phyloP scores from a whole-genome alignment of 2,329 filamentous ascomycete genomes.

The Beauveria pseudobassiana region DNA sequence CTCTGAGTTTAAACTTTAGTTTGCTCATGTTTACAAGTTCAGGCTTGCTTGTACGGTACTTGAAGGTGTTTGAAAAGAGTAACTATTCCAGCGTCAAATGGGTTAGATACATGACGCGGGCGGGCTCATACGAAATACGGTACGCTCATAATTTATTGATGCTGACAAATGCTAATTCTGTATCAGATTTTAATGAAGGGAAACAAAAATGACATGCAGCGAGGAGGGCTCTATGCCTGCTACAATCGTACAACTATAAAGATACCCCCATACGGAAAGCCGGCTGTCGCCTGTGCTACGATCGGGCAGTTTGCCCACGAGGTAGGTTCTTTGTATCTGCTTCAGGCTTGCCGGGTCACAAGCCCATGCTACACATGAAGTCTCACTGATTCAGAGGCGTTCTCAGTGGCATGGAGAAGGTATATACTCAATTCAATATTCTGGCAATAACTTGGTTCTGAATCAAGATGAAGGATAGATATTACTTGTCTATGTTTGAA shows the following conservation, averaged over 20 bases:
- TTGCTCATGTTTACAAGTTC: conserved; percentile 98
- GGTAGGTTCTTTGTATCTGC: too few species aligned
- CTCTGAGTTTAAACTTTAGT: conserved; percentile 84
- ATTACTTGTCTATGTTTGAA: conserved; percentile 10
- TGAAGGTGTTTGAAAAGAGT: conserved; percentile 99
- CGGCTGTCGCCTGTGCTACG: too few species aligned
- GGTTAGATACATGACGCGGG: conserved; percentile 98
- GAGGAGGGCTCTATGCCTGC: too few species aligned
- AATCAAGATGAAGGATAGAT: too few species aligned
- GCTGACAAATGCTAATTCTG: conserved; percentile 6
- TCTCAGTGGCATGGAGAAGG: not conserved
- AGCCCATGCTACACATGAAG: not conserved
- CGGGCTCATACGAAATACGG: conserved; percentile 95
- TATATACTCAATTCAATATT: not conserved
- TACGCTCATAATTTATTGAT: conserved; percentile 28
- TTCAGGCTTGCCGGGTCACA: not conserved
- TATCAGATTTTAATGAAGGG: conserved; percentile 23
- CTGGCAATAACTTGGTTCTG: not conserved
- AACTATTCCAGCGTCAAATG: conserved; percentile 99
- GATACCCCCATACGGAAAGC: not conserved
- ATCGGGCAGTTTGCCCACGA: too few species aligned
- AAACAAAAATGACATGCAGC: too few species aligned
- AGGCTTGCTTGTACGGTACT: conserved; percentile 81
- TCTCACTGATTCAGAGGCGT: not conserved
- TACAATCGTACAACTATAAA: not conserved